Conservation (phyloP, 306 rosid species). For the Cucumis hystrix region DNA sequence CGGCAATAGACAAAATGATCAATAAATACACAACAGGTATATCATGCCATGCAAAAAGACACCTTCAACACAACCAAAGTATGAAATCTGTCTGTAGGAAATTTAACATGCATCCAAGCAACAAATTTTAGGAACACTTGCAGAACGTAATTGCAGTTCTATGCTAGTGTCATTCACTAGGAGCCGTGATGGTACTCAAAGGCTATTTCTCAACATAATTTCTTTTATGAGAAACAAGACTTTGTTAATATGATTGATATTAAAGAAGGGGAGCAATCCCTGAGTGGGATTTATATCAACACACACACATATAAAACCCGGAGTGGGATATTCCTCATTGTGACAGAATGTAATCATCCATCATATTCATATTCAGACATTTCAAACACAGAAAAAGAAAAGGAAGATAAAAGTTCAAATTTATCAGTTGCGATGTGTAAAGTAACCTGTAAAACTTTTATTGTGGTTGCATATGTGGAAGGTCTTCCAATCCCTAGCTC, state of each 20-base stretch:
- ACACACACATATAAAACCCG: too few relatives aligned
- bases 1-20: not conserved
- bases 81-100: not conserved
- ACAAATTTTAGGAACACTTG: not conserved
- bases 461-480: conserved; percentile 76
- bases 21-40: not conserved
- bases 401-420: not conserved
- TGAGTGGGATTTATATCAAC: too few relatives aligned
- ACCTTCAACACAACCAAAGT: not conserved
- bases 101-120: not conserved
- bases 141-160: not conserved
- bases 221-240: not conserved
- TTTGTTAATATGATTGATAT: too few relatives aligned
- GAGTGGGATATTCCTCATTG: not conserved
- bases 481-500: conserved; percentile 99
- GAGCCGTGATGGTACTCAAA: not conserved
- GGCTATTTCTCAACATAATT: not conserved
- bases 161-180: not conserved
- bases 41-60: not conserved
- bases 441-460: conserved; percentile 78
- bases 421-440: conserved; percentile 3
- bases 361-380: not conserved
- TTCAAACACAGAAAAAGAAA: not conserved
- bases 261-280: not conserved
- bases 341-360: not conserved